phyloP scores from a whole-genome alignment of 2,329 filamentous ascomycete species.

The Ophiocordyceps camponoti-floridani region DNA sequence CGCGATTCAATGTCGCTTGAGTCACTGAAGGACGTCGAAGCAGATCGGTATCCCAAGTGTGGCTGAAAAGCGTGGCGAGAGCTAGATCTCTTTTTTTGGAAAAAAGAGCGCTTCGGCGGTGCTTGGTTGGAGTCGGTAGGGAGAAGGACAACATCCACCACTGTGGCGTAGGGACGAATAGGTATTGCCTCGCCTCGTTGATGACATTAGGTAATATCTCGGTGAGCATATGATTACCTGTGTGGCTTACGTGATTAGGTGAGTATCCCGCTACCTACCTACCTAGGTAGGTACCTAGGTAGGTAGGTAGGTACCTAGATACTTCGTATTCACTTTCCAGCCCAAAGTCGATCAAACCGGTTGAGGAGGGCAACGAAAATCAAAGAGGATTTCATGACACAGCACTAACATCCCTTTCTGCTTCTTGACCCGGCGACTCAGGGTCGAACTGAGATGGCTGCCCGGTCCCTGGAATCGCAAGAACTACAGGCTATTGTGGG shows the following conservation, averaged over 20 bases:
- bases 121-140: background rate
- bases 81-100: slow-evolving; percentile 5
- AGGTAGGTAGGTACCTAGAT: background rate
- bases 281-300: background rate
- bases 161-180: too few relatives aligned
- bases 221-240: too few relatives aligned
- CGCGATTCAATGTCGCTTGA: slow-evolving; percentile 3
- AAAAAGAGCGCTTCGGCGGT: background rate
- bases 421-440: background rate
- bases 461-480: background rate
- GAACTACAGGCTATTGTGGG: background rate
- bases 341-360: too few relatives aligned
- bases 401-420: background rate
- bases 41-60: slow-evolving; percentile 17
- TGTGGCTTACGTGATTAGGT: too few relatives aligned
- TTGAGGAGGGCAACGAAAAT: background rate
- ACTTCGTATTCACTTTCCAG: too few relatives aligned
- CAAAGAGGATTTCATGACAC: background rate
- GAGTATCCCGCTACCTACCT: too few relatives aligned
- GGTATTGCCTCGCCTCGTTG: background rate
- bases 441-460: background rate
- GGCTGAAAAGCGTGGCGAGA: slow-evolving; percentile 26
- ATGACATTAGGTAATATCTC: background rate
- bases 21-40: slow-evolving; percentile 17
- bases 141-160: too few relatives aligned